These are phyloP conservation scores for Syzygium aqueum DNA, from an alignment of 345 rosid genomes.

Conservation along the genomic window DNA sequence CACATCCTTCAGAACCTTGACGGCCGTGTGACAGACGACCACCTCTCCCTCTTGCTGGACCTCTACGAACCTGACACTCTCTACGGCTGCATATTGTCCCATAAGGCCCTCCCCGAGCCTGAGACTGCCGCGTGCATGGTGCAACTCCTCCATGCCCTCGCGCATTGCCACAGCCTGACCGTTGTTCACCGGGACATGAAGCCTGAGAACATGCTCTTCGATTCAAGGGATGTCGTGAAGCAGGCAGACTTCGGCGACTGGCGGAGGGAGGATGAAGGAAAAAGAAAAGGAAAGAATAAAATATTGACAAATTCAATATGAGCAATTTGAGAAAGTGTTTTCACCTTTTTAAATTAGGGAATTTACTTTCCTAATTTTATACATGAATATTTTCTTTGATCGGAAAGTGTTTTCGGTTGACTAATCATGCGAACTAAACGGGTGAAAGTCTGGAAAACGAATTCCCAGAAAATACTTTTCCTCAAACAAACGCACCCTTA, in stretches of 20 bases:
- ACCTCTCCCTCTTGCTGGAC: background rate
- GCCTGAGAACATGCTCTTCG: constrained; percentile 56
- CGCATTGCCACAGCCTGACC: constrained; percentile 62
- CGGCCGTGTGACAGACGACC: constrained; percentile 39
- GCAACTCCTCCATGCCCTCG: constrained; percentile 44
- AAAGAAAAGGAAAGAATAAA: too few relatives aligned
- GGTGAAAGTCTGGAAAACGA: too few relatives aligned
- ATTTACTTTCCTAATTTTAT: too few relatives aligned
- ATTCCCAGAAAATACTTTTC: too few relatives aligned
- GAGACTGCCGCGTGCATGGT: constrained; percentile 30
- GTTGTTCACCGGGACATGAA: constrained; percentile 76
- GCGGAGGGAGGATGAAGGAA: background rate
- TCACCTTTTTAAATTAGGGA: too few relatives aligned
- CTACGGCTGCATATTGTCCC: constrained; percentile 27
- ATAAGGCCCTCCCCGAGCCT: constrained; percentile 27
- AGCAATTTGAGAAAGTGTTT: too few relatives aligned
- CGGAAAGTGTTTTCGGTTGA: too few relatives aligned
- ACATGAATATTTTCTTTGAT: too few relatives aligned
- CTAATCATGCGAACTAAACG: too few relatives aligned
- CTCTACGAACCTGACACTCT: constrained; percentile 53
- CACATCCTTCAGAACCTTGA: constrained; percentile 46
- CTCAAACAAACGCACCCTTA: too few relatives aligned
- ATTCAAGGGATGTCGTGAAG: constrained; percentile 23
- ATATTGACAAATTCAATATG: too few relatives aligned
- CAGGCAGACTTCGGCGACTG: constrained; percentile 68